Conservation (phyloP, 2,329 filamentous ascomycete genomes). For the Periglandula ipomoeae region DNA sequence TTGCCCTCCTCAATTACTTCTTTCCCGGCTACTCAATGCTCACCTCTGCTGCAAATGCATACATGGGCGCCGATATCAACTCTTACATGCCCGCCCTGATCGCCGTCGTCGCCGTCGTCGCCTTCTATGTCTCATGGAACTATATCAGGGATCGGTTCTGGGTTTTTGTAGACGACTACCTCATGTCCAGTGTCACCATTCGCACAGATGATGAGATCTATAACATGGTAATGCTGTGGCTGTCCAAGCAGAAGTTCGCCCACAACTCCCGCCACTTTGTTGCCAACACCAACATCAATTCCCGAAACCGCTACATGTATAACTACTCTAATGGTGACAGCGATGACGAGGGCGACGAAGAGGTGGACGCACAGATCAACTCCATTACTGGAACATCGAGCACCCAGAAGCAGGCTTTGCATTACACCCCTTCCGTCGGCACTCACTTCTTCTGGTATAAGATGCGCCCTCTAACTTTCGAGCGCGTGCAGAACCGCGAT, state of each 20-base stretch:
- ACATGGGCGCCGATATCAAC: conserved; percentile 53
- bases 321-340: conserved; percentile 33
- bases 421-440: conserved; percentile 60
- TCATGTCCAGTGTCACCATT: conserved; percentile 59
- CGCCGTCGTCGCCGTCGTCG: conserved; percentile 36
- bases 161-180: conserved; percentile 39
- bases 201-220: conserved; percentile 64
- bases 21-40: conserved; percentile 57
- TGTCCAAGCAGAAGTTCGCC: conserved; percentile 53
- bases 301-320: conserved; percentile 40
- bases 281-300: conserved; percentile 53
- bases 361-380: conserved; percentile 23
- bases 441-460: conserved; percentile 61
- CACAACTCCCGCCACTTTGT: conserved; percentile 52
- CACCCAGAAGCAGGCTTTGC: conserved; percentile 36
- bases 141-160: conserved; percentile 42
- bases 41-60: conserved; percentile 41
- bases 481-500: conserved; percentile 39
- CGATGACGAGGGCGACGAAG: conserved; percentile 32
- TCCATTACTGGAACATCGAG: conserved; percentile 12
- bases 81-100: conserved; percentile 52
- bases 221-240: conserved; percentile 63
- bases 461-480: conserved; percentile 47
- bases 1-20: conserved; percentile 49
- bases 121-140: conserved; percentile 40